Conservation (phyloP, 2,329 filamentous ascomycete genomes). For the Penicillium sp. region DNA sequence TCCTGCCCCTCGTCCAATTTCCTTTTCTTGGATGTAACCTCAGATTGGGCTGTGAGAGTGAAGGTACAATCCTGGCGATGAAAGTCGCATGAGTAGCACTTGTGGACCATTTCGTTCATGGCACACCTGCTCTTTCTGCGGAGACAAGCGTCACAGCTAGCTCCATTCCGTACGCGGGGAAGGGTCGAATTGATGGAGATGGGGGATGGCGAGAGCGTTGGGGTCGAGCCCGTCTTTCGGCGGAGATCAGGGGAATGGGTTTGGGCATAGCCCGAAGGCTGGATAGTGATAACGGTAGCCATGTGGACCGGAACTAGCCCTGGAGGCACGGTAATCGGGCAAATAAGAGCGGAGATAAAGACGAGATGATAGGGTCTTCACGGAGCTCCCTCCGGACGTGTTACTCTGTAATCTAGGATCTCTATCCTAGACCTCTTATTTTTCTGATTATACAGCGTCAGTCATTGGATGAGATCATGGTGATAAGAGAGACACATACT, state of each 20-base stretch:
- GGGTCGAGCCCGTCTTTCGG: conserved; percentile 26
- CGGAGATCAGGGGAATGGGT: conserved; percentile 28
- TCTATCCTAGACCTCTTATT: not conserved
- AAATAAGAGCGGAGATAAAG: not conserved
- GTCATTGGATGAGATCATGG: conserved; percentile 13
- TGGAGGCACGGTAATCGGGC: not conserved
- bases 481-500: conserved; percentile 23
- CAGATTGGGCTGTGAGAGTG: conserved; percentile 29
- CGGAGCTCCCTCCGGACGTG: not conserved
- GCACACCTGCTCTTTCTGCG: conserved; percentile 45
- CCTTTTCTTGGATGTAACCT: conserved; percentile 38
- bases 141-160: conserved; percentile 46
- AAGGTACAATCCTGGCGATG: conserved; percentile 48
- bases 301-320: conserved; percentile 21
- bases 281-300: conserved; percentile 44
- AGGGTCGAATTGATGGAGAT: conserved; percentile 25
- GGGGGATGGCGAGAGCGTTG: conserved; percentile 28
- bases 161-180: conserved; percentile 39
- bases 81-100: conserved; percentile 48
- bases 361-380: conserved; percentile 1
- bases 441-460: conserved; percentile 3
- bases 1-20: conserved; percentile 40
- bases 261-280: conserved; percentile 33
- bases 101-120: conserved; percentile 46
- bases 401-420: not conserved